A percentile compares a stretch with the other conserved stretches of the same genome.
phyloP scores from a whole-genome alignment of 495 filamentous ascomycete genomes.

The Podospora tetraspora region DNA sequence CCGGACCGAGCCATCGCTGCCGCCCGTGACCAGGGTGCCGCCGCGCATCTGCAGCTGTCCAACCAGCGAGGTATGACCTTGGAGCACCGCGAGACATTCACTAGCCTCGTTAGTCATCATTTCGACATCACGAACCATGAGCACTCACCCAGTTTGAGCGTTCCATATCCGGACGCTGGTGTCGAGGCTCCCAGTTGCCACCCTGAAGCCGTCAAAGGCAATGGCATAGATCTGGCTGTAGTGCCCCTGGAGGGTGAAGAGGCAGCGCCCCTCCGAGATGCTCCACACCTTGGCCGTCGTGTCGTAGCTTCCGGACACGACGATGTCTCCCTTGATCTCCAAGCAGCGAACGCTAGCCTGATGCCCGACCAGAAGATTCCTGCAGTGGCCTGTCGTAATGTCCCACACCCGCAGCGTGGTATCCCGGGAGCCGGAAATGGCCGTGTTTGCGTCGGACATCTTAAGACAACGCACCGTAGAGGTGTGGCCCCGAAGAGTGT shows the following conservation, averaged over 20 bases:
- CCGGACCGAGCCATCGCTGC: conserved; percentile 89
- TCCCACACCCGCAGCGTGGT: conserved; percentile 96
- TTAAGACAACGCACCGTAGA: conserved; percentile 95
- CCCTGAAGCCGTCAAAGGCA: conserved; percentile 86
- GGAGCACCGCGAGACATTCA: conserved; percentile 82
- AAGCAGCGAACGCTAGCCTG: conserved; percentile 95
- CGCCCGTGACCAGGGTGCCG: conserved; percentile 90
- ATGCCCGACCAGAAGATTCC: conserved; percentile 88
- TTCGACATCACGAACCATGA: background rate
- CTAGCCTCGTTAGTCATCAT: conserved; percentile 33
- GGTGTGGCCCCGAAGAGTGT: conserved; percentile 87
- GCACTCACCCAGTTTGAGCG: conserved; percentile 72
- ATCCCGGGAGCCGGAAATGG: conserved; percentile 93
- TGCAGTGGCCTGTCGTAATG: conserved; percentile 76
- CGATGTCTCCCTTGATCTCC: conserved; percentile 89
- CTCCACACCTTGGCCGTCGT: conserved; percentile 97
- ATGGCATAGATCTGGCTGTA: conserved; percentile 99
- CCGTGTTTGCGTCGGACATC: conserved; percentile 89
- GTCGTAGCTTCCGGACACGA: conserved; percentile 96
- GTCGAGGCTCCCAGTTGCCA: conserved; percentile 95
- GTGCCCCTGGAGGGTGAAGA: conserved; percentile 86
- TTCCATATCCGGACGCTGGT: conserved; percentile 98
- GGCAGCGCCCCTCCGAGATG: conserved; percentile 85
- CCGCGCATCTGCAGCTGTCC: conserved; percentile 96
- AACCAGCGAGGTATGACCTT: conserved; percentile 94